Evolutionary conservation across 2,329 filamentous ascomycete species (phyloP).

Genomic region (Setomelanomma holmii): DNA sequence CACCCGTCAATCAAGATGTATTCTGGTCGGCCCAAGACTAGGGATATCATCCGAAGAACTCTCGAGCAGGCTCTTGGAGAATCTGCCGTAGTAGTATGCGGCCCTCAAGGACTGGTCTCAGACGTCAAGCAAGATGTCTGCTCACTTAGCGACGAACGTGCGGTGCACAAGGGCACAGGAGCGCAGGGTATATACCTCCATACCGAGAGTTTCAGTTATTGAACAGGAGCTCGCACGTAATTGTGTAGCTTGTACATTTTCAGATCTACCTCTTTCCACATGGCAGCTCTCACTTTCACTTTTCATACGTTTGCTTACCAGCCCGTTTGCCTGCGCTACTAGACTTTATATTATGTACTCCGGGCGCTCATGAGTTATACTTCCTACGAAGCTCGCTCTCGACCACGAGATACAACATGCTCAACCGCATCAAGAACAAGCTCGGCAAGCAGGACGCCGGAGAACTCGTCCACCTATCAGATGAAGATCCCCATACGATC

Average conservation of each 20-base stretch:
- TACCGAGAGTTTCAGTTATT: conserved; percentile 64
- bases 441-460: no score
- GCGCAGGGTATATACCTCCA: conserved; percentile 70
- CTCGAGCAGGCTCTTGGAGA: conserved; percentile 68
- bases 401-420: no score
- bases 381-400: no score
- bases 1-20: conserved; percentile 49
- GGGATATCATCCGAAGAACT: conserved; percentile 60
- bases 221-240: conserved; percentile 2
- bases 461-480: no score
- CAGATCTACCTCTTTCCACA: no score
- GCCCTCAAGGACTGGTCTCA: conserved; percentile 62
- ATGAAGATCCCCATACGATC: no score
- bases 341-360: no score
- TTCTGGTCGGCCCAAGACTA: conserved; percentile 61
- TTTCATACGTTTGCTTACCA: background rate
- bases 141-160: conserved; percentile 67
- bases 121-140: conserved; percentile 64
- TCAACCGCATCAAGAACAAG: no score
- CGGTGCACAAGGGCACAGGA: conserved; percentile 71
- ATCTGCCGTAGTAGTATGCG: conserved; percentile 69
- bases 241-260: background rate
- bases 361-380: no score
- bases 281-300: background rate
- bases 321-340: no score